phyloP scores from a whole-genome alignment of 2,329 filamentous ascomycete species.

The Sporothrix curviconia region DNA sequence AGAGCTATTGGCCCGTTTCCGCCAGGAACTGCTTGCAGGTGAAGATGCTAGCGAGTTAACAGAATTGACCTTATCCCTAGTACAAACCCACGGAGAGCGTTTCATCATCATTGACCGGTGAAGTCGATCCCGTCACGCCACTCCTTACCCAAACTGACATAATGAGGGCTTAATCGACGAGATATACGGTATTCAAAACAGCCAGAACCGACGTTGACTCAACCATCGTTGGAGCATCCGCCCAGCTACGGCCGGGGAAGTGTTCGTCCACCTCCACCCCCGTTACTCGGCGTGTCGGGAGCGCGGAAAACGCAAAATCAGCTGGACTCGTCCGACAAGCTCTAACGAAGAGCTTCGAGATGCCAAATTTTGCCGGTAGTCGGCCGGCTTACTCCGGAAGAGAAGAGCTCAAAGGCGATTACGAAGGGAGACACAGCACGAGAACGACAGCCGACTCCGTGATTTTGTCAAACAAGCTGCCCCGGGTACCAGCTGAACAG shows the following conservation, averaged over 20 bases:
- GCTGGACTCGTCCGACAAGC: conserved; percentile 79
- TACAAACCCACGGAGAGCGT: conserved; percentile 79
- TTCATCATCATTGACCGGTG: conserved; percentile 91
- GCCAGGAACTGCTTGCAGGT: conserved; percentile 76
- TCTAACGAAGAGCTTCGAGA: conserved; percentile 85
- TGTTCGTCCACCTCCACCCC: conserved; percentile 41
- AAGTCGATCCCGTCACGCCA: conserved; percentile 87
- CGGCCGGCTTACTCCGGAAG: too few species aligned
- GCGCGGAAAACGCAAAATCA: conserved; percentile 76
- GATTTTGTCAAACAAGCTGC: conserved; percentile 93
- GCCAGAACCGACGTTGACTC: conserved; percentile 89
- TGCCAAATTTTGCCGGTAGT: conserved; percentile 91
- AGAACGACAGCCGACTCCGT: conserved; percentile 81
- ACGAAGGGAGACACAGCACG: conserved; percentile 77
- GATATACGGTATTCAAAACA: conserved; percentile 83
- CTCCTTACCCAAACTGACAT: conserved; percentile 92
- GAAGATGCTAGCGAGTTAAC: conserved; percentile 61
- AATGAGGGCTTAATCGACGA: conserved; percentile 95
- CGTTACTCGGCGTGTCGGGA: conserved; percentile 41
- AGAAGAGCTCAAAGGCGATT: conserved; percentile 77
- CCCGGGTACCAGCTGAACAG: conserved; percentile 87
- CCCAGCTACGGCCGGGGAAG: conserved; percentile 24
- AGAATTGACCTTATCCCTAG: conserved; percentile 73
- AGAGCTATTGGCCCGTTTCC: conserved; percentile 82
- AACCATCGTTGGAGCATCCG: conserved; percentile 63